Percentiles rank a stretch among this genome's conserved stretches.
Evolutionary conservation across 140 eudicot species (phyloP).

Genomic region (Oenanthe javanica): DNA sequence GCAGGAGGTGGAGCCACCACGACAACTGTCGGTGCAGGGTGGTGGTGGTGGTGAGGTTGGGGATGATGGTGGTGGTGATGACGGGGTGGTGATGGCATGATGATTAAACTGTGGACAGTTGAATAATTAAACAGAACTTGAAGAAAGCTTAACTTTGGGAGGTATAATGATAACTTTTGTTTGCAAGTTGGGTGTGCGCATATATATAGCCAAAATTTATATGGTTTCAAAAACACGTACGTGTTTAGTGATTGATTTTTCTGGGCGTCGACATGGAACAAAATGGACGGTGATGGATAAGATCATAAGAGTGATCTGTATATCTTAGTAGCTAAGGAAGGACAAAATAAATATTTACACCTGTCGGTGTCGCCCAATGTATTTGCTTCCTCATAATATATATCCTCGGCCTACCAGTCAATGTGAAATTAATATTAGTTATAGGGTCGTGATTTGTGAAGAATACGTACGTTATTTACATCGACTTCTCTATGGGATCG

Average conservation of each 20-base stretch:
- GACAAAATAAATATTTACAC: neutral
- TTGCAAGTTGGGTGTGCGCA: neutral
- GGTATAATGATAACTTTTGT: neutral
- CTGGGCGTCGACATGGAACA: neutral
- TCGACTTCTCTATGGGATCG: no score
- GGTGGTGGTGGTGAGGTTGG: neutral
- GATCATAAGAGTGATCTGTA: no score
- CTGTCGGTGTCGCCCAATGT: neutral
- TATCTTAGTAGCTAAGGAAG: neutral
- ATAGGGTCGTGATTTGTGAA: no score
- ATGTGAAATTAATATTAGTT: neutral
- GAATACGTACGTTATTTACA: no score
- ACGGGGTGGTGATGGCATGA: neutral
- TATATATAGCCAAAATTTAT: no score
- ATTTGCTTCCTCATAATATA: neutral
- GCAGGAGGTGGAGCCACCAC: neutral
- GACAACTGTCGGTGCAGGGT: neutral
- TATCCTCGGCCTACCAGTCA: neutral
- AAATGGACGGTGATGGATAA: neutral
- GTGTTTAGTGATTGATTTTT: neutral
- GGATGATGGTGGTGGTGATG: neutral
- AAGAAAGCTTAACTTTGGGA: neutral
- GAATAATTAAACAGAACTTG: no score
- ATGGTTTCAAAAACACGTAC: neutral
- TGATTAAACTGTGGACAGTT: neutral